phyloP scores from a whole-genome alignment of 2,329 filamentous ascomycete species.

The Fusarium scirpi region DNA sequence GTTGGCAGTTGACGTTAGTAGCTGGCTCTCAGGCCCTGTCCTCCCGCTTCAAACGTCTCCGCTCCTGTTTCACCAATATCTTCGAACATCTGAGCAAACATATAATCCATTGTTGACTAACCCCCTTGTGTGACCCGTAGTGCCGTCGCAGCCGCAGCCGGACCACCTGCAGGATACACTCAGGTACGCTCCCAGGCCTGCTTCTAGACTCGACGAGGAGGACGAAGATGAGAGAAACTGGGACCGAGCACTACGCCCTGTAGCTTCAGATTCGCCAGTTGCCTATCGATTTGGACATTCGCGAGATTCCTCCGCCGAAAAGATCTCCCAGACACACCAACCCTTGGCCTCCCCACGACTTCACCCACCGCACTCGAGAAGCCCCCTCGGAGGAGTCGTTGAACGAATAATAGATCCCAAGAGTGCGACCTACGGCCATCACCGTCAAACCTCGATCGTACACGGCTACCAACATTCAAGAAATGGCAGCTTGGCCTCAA shows the following conservation, averaged over 20 bases:
- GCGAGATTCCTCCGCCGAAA: conserved; percentile 70
- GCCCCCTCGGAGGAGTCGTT: conserved; percentile 56
- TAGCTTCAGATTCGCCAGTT: conserved; percentile 56
- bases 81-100: conserved; percentile 31
- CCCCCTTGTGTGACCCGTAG: conserved; percentile 53
- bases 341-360: conserved; percentile 54
- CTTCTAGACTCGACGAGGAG: conserved; percentile 65
- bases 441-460: conserved; percentile 96
- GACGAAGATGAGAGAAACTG: conserved; percentile 63
- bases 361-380: conserved; percentile 57
- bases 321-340: conserved; percentile 54
- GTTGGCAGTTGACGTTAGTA: conserved; percentile 10
- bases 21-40: conserved; percentile 24
- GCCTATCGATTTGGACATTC: conserved; percentile 62
- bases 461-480: conserved; percentile 94
- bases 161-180: conserved; percentile 65
- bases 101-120: conserved; percentile 41
- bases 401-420: conserved; percentile 69
- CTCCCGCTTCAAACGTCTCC: conserved; percentile 27
- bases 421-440: conserved; percentile 78
- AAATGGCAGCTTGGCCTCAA: conserved; percentile 87
- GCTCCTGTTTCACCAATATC: conserved; percentile 38
- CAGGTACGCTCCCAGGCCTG: conserved; percentile 64
- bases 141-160: conserved; percentile 70
- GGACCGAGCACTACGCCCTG: conserved; percentile 64